Percentiles rank a stretch among this genome's conserved stretches.
These are phyloP conservation scores for Monosporozyma yasuniensis DNA, from an alignment of 805 yeast species.

Conservation along the genomic window DNA sequence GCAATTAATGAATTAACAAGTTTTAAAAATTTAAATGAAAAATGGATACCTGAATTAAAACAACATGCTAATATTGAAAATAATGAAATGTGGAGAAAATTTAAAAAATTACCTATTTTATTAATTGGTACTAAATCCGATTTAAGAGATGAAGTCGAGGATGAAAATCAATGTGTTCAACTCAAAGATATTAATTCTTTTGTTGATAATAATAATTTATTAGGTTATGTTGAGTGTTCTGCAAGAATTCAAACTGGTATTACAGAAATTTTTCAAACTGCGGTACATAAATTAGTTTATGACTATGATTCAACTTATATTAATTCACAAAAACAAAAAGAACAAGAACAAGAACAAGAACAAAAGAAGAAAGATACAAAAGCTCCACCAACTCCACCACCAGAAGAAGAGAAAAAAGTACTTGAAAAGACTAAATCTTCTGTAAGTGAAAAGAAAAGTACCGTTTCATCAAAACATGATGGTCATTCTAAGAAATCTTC, in stretches of 20 bases:
- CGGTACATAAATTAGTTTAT: conserved; percentile 57
- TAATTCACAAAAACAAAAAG: conserved; percentile 2
- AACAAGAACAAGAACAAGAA: conserved; percentile 24
- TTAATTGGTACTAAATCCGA: conserved; percentile 87
- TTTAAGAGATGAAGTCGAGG: conserved; percentile 68
- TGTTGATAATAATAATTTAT: conserved; percentile 64
- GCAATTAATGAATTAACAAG: conserved; percentile 75
- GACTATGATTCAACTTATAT: conserved; percentile 9
- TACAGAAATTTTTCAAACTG: conserved; percentile 73
- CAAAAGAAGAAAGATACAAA: too few species aligned
- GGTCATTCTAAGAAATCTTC: not conserved
- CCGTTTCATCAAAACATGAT: too few species aligned
- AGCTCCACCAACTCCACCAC: not conserved
- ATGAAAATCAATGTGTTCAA: conserved; percentile 50
- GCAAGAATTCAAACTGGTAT: conserved; percentile 86
- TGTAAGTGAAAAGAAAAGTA: not conserved
- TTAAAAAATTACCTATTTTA: conserved; percentile 39
- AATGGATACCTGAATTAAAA: conserved; percentile 79
- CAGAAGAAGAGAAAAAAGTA: not conserved
- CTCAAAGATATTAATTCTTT: conserved; percentile 52
- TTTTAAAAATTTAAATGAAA: conserved; percentile 68
- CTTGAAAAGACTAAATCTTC: not conserved
- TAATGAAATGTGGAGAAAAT: conserved; percentile 12
- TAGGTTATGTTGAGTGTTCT: conserved; percentile 76
- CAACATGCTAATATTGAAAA: conserved; percentile 65